A percentile compares a stretch with the other conserved stretches of the same genome.
Evolutionary conservation across 495 filamentous ascomycete species (phyloP).

Genomic region (Aspergillus taichungensis): DNA sequence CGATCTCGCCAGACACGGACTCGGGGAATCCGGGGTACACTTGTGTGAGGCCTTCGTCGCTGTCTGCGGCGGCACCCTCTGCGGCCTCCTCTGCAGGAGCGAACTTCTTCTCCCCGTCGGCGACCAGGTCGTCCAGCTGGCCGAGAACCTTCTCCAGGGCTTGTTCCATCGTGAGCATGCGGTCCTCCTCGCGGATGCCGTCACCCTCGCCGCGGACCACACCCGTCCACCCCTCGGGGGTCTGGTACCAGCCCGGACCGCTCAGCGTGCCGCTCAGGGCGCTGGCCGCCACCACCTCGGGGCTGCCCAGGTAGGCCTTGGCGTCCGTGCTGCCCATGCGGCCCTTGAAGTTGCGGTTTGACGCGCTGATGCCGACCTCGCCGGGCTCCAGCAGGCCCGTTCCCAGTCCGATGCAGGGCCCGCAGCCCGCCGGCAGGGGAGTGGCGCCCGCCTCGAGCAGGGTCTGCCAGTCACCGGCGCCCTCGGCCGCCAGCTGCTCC

Average conservation of each 20-base stretch:
- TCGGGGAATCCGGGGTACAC: slow-evolving; percentile 46
- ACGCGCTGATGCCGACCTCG: slow-evolving; percentile 82
- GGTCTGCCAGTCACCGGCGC: slow-evolving; percentile 78
- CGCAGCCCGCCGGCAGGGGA: slow-evolving; percentile 70
- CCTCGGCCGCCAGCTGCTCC: slow-evolving; percentile 75
- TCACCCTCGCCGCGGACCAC: slow-evolving; percentile 65
- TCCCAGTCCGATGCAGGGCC: slow-evolving; percentile 82
- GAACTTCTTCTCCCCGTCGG: slow-evolving; percentile 36
- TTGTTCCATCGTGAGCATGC: slow-evolving; percentile 53
- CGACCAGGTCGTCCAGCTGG: slow-evolving; percentile 55
- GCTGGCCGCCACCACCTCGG: slow-evolving; percentile 87
- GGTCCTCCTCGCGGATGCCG: slow-evolving; percentile 51
- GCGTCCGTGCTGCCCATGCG: slow-evolving; percentile 80
- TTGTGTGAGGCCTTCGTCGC: slow-evolving; percentile 29
- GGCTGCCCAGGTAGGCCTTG: slow-evolving; percentile 81
- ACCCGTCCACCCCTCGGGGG: slow-evolving; percentile 54
- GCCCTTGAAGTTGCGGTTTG: slow-evolving; percentile 90
- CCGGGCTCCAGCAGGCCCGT: slow-evolving; percentile 75
- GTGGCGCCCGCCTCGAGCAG: slow-evolving; percentile 73
- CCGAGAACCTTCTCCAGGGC: slow-evolving; percentile 60
- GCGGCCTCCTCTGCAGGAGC: slow-evolving; percentile 14
- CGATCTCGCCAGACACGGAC: slow-evolving; percentile 41
- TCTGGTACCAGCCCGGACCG: slow-evolving; percentile 74
- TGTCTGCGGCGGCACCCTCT: slow-evolving; percentile 4
- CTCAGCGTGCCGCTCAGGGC: slow-evolving; percentile 69